These are phyloP conservation scores for Lactarius evosmus DNA, from an alignment of 768 basidiomycete genomes.

Conservation along the genomic window DNA sequence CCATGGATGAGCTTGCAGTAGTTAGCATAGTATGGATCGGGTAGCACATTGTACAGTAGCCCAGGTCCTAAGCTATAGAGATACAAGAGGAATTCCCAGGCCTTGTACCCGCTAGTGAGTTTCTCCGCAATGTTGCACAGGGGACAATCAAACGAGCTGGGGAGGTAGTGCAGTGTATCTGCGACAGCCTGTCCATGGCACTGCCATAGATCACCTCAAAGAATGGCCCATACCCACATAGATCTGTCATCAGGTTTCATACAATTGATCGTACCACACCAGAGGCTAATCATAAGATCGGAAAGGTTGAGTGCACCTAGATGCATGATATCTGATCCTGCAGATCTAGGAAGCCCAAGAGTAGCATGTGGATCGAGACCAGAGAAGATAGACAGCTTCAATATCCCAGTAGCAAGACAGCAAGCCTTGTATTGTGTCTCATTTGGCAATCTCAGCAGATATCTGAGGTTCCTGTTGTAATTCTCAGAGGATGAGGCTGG, in stretches of 20 bases:
- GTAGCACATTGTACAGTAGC: slow-evolving; percentile 31
- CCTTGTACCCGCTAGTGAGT: slow-evolving; percentile 37
- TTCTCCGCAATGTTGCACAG: slow-evolving; percentile 44
- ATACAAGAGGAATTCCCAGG: slow-evolving; percentile 31
- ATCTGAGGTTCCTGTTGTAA: slow-evolving; percentile 29
- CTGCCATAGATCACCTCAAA: slow-evolving; percentile 34
- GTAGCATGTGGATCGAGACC: slow-evolving; percentile 29
- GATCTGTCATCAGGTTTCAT: slow-evolving; percentile 28
- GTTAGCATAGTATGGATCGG: slow-evolving; percentile 30
- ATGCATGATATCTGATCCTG: slow-evolving; percentile 42
- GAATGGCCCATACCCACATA: slow-evolving; percentile 36
- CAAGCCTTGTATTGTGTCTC: slow-evolving; percentile 31
- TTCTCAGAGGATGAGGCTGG: not conserved
- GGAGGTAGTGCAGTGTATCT: slow-evolving; percentile 33
- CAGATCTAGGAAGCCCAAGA: slow-evolving; percentile 35
- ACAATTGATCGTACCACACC: slow-evolving; percentile 35
- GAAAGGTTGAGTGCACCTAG: slow-evolving; percentile 38
- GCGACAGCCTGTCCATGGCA: slow-evolving; percentile 38
- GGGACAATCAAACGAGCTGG: slow-evolving; percentile 41
- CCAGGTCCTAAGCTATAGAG: slow-evolving; percentile 31
- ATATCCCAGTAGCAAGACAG: slow-evolving; percentile 37
- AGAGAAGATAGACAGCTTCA: slow-evolving; percentile 38
- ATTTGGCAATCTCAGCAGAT: slow-evolving; percentile 29
- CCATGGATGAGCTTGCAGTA: slow-evolving; percentile 33
- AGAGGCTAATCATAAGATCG: slow-evolving; percentile 36